These are phyloP conservation scores for Castanea mollissima DNA, from an alignment of 306 rosid species.

Conservation along the genomic window DNA sequence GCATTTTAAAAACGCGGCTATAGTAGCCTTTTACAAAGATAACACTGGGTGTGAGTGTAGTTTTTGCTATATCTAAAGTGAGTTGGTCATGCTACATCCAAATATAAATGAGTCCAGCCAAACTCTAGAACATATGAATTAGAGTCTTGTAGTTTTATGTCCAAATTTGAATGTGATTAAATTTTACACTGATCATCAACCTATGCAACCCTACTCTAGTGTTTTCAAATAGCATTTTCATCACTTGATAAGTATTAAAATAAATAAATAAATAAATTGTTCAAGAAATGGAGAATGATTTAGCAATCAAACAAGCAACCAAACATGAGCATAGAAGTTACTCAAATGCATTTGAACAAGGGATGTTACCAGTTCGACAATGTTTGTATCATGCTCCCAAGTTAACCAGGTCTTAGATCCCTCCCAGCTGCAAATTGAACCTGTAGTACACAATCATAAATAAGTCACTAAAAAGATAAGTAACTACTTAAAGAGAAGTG, in stretches of 20 bases:
- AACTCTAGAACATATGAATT: no score
- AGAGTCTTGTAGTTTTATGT: no score
- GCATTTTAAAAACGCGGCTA: no score
- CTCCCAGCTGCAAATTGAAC: conserved; percentile 99
- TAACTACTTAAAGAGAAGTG: background rate
- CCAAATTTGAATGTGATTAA: no score
- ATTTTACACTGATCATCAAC: no score
- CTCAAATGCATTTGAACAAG: conserved; percentile 9
- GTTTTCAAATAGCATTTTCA: no score
- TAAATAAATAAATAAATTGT: background rate
- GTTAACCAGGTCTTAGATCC: conserved; percentile 90
- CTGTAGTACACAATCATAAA: conserved; percentile 41
- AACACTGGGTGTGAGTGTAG: no score
- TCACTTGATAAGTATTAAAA: no score
- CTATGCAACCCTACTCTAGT: no score
- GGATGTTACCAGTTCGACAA: conserved; percentile 76
- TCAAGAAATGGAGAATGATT: background rate
- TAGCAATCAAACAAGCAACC: background rate
- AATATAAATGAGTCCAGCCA: no score
- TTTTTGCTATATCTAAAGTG: background rate
- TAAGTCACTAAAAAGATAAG: conserved; percentile 17
- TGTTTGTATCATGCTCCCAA: conserved; percentile 88
- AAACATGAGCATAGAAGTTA: background rate
- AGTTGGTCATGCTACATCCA: background rate
- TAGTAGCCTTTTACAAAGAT: no score